A percentile compares a stretch with the other conserved stretches of the same genome.
Conservation (phyloP, 306 rosid species). For the Rubus parviflorus region DNA sequence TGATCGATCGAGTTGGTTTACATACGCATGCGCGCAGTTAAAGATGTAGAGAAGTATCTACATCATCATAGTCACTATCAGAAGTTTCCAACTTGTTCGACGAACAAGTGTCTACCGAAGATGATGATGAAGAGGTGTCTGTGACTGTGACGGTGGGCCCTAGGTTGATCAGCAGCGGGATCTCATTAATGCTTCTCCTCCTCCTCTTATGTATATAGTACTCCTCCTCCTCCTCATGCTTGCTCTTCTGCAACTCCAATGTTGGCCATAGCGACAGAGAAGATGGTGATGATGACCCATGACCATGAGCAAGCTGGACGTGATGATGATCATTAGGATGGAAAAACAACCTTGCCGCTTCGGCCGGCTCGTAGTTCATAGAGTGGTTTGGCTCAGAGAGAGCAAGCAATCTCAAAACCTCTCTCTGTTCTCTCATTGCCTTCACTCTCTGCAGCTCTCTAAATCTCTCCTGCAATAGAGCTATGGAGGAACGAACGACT, state of each 20-base stretch:
- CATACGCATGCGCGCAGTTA: not conserved
- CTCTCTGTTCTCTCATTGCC: slow-evolving; percentile 82
- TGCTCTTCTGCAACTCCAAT: slow-evolving; percentile 20
- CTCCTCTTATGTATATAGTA: not conserved
- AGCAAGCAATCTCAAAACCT: slow-evolving; percentile 41
- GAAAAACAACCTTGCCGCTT: slow-evolving; percentile 30
- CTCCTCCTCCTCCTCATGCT: slow-evolving; percentile 13
- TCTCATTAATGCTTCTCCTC: slow-evolving; percentile 17
- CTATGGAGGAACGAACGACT: slow-evolving; percentile 63
- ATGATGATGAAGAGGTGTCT: slow-evolving; percentile 23
- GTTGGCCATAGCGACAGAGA: slow-evolving; percentile 72
- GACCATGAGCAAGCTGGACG: slow-evolving; percentile 19
- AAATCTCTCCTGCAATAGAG: slow-evolving; percentile 86
- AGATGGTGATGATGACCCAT: slow-evolving; percentile 36
- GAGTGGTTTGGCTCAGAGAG: slow-evolving; percentile 34
- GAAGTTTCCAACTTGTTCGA: not conserved
- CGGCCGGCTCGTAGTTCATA: slow-evolving; percentile 23
- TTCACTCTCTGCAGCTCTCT: slow-evolving; percentile 75
- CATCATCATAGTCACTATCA: slow-evolving; percentile 5
- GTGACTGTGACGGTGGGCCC: slow-evolving; percentile 27
- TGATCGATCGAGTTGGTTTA: not conserved
- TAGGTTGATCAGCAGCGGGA: slow-evolving; percentile 33
- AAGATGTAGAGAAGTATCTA: slow-evolving; percentile 9
- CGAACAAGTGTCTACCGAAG: not conserved
- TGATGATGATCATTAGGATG: slow-evolving; percentile 23